phyloP scores from a whole-genome alignment of 2,329 filamentous ascomycete genomes.

The Leptographium galeiforme region DNA sequence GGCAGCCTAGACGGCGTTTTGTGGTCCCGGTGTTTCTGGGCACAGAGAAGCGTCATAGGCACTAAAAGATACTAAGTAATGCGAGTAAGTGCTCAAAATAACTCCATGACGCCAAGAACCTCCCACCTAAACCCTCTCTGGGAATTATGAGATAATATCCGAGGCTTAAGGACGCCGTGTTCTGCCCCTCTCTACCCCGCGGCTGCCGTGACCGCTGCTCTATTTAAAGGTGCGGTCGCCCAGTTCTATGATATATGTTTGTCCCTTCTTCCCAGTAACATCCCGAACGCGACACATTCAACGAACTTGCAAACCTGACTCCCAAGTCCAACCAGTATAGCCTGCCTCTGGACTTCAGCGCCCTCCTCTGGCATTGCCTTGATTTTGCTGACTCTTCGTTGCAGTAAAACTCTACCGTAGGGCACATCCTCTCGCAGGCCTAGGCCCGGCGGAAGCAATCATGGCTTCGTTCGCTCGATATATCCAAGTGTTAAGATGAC shows the following conservation, averaged over 20 bases:
- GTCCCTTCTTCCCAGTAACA: too few species aligned
- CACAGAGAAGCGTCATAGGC: too few species aligned
- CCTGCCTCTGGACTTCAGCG: not conserved
- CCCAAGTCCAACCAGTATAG: not conserved
- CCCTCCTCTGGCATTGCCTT: not conserved
- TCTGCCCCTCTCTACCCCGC: not conserved
- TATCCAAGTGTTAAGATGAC: conserved; percentile 10
- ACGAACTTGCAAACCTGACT: too few species aligned
- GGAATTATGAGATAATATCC: not conserved
- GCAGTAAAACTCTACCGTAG: not conserved
- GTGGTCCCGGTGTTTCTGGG: too few species aligned
- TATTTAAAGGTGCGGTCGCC: not conserved
- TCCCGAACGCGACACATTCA: too few species aligned
- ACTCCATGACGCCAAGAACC: not conserved
- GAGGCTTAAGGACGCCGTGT: not conserved
- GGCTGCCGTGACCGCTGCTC: not conserved
- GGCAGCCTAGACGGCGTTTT: too few species aligned
- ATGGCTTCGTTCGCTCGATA: conserved; percentile 4
- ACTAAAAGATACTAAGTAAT: too few species aligned
- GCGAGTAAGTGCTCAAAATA: too few species aligned
- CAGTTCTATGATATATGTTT: too few species aligned
- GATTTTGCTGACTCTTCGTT: not conserved
- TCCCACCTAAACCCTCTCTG: not conserved
- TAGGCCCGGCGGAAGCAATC: not conserved
- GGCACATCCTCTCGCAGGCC: not conserved